These are phyloP conservation scores for Talaromyces sp. DNA, from an alignment of 2,329 filamentous ascomycete species.

Conservation along the genomic window DNA sequence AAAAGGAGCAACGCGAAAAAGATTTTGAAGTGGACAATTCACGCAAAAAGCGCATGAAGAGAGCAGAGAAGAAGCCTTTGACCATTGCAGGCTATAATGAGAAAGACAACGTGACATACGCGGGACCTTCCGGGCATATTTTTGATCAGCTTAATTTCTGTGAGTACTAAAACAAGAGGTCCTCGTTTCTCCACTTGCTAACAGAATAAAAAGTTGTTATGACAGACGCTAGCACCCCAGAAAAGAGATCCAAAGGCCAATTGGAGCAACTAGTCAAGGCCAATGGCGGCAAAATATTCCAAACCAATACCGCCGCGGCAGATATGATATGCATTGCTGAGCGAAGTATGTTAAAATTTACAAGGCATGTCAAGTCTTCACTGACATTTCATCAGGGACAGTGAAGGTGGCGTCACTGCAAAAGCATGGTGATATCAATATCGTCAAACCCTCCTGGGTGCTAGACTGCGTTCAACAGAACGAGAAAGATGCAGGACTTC, in stretches of 20 bases:
- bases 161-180: constrained; percentile 22
- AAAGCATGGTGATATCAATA: constrained; percentile 69
- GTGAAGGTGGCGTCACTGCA: constrained; percentile 83
- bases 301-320: constrained; percentile 66
- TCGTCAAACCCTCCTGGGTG: constrained; percentile 81
- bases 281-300: constrained; percentile 78
- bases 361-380: neutral
- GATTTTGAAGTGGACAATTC: constrained; percentile 71
- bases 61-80: constrained; percentile 65
- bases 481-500: constrained; percentile 56
- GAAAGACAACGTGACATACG: constrained; percentile 54
- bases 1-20: constrained; percentile 72
- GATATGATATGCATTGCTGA: constrained; percentile 77
- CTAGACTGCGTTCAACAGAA: constrained; percentile 72
- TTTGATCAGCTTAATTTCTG: constrained; percentile 81
- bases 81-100: constrained; percentile 72
- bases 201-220: constrained; percentile 58
- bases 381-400: constrained; percentile 43
- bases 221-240: constrained; percentile 70
- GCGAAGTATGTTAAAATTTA: constrained; percentile 54
- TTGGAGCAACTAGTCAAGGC: constrained; percentile 80
- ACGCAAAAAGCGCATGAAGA: constrained; percentile 65
- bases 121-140: constrained; percentile 62
- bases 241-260: constrained; percentile 75
- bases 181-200: neutral